Evolutionary conservation across 805 yeast species (phyloP).

Genomic region (Candida broadrunensis): DNA sequence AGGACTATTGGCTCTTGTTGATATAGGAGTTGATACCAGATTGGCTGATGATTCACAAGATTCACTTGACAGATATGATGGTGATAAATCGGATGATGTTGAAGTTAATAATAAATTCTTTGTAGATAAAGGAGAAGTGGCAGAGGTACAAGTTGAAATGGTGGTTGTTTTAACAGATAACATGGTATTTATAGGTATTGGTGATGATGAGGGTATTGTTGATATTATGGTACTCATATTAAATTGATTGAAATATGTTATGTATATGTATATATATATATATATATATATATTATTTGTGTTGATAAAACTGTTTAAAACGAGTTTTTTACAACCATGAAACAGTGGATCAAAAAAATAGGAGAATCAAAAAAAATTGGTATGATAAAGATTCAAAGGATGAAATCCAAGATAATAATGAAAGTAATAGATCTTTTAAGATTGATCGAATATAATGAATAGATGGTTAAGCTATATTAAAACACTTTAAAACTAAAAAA

Average conservation of each 20-base stretch:
- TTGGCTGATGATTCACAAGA: too few relatives aligned
- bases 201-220: neutral
- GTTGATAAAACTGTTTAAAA: too few relatives aligned
- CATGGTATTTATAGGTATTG: neutral
- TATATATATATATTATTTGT: too few relatives aligned
- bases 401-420: too few relatives aligned
- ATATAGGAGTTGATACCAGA: neutral
- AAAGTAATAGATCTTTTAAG: too few relatives aligned
- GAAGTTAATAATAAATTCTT: neutral
- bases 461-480: too few relatives aligned
- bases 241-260: neutral
- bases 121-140: neutral
- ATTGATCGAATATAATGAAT: too few relatives aligned
- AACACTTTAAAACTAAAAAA: too few relatives aligned
- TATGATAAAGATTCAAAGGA: too few relatives aligned
- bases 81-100: neutral
- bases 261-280: too few relatives aligned
- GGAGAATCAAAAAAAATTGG: too few relatives aligned
- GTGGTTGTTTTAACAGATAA: neutral
- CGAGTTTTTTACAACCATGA: neutral
- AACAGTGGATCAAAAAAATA: neutral
- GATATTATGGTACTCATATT: neutral
- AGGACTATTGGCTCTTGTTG: neutral
- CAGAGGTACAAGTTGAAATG: neutral
- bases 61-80: neutral